Conservation (phyloP, 371 early-diverging fungal genomes). For the Rhizopus microsporus region DNA sequence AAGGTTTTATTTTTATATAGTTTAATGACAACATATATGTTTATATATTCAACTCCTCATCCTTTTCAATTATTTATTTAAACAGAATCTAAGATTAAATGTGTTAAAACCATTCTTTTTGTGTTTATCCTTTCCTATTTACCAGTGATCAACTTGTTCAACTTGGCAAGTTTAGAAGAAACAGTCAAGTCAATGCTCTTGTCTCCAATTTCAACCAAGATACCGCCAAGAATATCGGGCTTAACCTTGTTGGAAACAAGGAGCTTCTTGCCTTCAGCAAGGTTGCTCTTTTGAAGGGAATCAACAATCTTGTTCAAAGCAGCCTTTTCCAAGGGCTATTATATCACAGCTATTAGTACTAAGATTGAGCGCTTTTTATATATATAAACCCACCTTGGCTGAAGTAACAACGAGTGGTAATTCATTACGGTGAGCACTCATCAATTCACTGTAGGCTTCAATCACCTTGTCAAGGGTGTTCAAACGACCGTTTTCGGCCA, state of each 20-base stretch:
- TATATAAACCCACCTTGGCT: slow-evolving; percentile 63
- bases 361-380: neutral
- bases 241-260: slow-evolving; percentile 90
- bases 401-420: slow-evolving; percentile 89
- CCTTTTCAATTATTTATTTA: neutral
- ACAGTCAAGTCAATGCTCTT: slow-evolving; percentile 98
- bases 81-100: neutral
- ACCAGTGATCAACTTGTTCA: slow-evolving; percentile 85
- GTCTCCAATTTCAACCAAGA: slow-evolving; percentile 96
- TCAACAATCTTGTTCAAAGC: slow-evolving; percentile 55
- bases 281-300: slow-evolving; percentile 51
- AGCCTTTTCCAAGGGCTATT: slow-evolving; percentile 54
- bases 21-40: too few relatives aligned
- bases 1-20: too few relatives aligned
- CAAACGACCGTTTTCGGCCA: slow-evolving; percentile 95
- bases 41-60: neutral
- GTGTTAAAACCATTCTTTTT: too few relatives aligned
- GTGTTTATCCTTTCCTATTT: slow-evolving; percentile 15
- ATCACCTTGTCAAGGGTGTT: slow-evolving; percentile 83
- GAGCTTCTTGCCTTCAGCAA: slow-evolving; percentile 62
- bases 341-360: neutral
- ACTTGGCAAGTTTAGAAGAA: slow-evolving; percentile 91
- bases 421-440: slow-evolving; percentile 93
- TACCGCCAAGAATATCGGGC: slow-evolving; percentile 92
- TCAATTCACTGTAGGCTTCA: slow-evolving; percentile 76